These are phyloP conservation scores for Yamadazyma philogaea DNA, from an alignment of 805 yeast genomes.

Conservation along the genomic window DNA sequence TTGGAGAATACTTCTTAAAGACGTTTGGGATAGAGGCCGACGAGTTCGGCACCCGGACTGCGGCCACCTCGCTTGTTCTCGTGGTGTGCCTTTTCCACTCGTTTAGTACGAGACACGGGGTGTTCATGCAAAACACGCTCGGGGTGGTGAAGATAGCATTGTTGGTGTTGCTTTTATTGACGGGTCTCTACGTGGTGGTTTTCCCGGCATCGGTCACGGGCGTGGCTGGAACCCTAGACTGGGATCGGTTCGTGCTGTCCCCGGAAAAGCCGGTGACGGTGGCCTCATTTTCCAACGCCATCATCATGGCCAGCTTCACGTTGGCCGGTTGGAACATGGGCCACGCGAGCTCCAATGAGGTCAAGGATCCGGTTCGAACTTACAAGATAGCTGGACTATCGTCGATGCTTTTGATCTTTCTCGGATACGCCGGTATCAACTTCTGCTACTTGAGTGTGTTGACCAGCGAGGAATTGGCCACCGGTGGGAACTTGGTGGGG, in stretches of 20 bases:
- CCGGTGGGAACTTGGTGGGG: constrained; percentile 58
- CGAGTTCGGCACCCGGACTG: constrained; percentile 31
- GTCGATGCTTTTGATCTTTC: constrained; percentile 45
- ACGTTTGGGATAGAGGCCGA: constrained; percentile 42
- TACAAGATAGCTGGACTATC: constrained; percentile 60
- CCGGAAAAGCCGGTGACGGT: constrained; percentile 28
- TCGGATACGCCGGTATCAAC: constrained; percentile 52
- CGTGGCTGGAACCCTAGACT: constrained; percentile 41
- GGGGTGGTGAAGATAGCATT: constrained; percentile 60
- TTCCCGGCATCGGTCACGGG: constrained; percentile 45
- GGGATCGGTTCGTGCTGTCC: constrained; percentile 24
- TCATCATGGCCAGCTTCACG: constrained; percentile 57
- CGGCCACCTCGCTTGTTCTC: constrained; percentile 29
- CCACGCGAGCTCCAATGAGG: constrained; percentile 59
- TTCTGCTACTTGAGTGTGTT: constrained; percentile 55
- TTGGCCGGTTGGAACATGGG: constrained; percentile 64
- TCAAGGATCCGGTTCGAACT: constrained; percentile 55
- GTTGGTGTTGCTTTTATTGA: constrained; percentile 50
- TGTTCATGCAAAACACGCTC: constrained; percentile 56
- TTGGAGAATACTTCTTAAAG: constrained; percentile 57
- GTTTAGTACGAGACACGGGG: constrained; percentile 56
- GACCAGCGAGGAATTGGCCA: constrained; percentile 50
- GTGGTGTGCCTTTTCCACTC: constrained; percentile 49
- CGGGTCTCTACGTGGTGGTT: constrained; percentile 56
- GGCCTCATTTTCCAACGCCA: constrained; percentile 51